Conservation (phyloP, 352 stramenopile species). For the Globisporangium echinulatum region DNA sequence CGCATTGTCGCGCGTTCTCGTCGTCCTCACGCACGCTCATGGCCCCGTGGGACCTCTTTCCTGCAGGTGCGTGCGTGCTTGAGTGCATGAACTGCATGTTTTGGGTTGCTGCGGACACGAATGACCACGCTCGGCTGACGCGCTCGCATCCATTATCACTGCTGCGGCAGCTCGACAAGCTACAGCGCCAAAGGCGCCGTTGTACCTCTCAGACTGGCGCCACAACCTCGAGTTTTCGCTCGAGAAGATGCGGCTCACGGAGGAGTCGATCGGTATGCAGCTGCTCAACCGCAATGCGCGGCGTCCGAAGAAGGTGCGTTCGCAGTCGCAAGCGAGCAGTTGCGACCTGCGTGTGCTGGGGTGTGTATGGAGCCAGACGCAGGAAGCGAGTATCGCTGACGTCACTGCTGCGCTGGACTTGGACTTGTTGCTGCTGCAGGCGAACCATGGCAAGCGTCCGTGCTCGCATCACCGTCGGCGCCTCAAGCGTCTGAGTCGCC, state of each 20-base stretch:
- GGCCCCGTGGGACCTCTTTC: constrained; percentile 41
- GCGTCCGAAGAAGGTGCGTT: constrained; percentile 36
- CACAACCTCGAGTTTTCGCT: constrained; percentile 53
- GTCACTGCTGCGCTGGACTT: background rate
- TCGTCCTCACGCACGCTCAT: constrained; percentile 13
- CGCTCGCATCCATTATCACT: background rate
- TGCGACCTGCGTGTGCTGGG: no score
- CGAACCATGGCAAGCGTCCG: constrained; percentile 44
- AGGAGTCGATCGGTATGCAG: constrained; percentile 28
- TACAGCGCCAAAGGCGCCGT: constrained; percentile 15
- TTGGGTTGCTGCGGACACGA: background rate
- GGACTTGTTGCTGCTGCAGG: constrained; percentile 13
- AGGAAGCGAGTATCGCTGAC: no score
- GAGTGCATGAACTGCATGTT: background rate
- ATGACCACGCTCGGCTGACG: background rate
- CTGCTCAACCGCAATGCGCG: constrained; percentile 40
- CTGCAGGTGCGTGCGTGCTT: constrained; percentile 16
- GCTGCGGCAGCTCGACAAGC: constrained; percentile 8
- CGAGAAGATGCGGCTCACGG: constrained; percentile 42
- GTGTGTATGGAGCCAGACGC: no score
- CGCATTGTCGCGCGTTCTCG: constrained; percentile 17
- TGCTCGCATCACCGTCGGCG: constrained; percentile 45
- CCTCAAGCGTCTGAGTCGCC: constrained; percentile 35
- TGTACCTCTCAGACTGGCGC: constrained; percentile 47
- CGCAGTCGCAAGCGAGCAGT: no score